These are phyloP conservation scores for Esteya vermicola DNA, from an alignment of 2,329 filamentous ascomycete species.

Conservation along the genomic window DNA sequence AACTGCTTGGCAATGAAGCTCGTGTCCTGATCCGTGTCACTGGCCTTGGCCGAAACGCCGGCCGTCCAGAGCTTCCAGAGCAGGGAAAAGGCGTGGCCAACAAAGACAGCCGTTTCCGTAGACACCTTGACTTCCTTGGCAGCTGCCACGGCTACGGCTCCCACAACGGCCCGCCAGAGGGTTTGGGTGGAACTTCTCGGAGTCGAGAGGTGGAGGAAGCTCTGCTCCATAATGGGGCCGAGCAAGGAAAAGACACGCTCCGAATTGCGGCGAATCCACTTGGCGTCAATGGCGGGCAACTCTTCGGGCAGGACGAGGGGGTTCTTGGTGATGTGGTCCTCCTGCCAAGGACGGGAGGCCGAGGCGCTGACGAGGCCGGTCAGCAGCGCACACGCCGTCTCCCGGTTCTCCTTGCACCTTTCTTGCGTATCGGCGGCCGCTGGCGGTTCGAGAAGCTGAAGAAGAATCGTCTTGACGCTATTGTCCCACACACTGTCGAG, in stretches of 20 bases:
- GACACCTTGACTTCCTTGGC: constrained; percentile 84
- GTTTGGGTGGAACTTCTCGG: constrained; percentile 36
- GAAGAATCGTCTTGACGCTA: constrained; percentile 52
- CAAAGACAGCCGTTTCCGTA: constrained; percentile 65
- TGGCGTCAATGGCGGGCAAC: constrained; percentile 68
- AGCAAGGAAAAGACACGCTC: constrained; percentile 49
- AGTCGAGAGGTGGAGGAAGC: constrained; percentile 47
- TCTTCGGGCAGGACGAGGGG: constrained; percentile 52
- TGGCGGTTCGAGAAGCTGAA: constrained; percentile 34
- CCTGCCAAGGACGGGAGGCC: constrained; percentile 52
- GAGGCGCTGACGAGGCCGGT: constrained; percentile 53
- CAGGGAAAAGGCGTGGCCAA: constrained; percentile 56
- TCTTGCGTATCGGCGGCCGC: constrained; percentile 17
- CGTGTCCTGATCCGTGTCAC: constrained; percentile 22
- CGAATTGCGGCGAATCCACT: constrained; percentile 71
- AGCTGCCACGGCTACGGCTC: constrained; percentile 51
- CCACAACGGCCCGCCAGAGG: constrained; percentile 49
- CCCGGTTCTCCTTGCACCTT: constrained; percentile 28
- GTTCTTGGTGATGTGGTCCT: constrained; percentile 52
- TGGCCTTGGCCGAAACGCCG: constrained; percentile 28
- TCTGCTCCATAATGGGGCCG: constrained; percentile 43
- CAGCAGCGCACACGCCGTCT: constrained; percentile 54
- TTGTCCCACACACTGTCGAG: constrained; percentile 68
- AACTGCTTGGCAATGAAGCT: constrained; percentile 28
- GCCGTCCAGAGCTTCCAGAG: constrained; percentile 55